These are phyloP conservation scores for Melastoma malabathricum DNA, from an alignment of 345 rosid genomes.

Conservation along the genomic window DNA sequence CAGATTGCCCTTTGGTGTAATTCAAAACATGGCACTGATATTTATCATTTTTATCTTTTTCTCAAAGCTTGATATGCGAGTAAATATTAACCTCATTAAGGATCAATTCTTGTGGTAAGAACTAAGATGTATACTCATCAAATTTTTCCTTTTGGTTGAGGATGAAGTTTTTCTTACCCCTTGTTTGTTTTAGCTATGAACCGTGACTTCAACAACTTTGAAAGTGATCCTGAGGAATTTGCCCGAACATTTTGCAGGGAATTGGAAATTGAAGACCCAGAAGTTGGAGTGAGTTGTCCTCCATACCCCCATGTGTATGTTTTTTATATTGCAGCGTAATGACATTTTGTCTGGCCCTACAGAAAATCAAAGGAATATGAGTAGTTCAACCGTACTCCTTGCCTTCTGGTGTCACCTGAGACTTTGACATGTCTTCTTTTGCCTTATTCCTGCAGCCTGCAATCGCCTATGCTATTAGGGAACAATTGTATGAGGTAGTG, in stretches of 20 bases:
- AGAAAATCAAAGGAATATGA: neutral
- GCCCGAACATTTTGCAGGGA: slow-evolving; percentile 79
- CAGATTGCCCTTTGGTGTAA: too few species aligned
- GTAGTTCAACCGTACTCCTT: neutral
- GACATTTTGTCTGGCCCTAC: neutral
- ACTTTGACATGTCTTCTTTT: neutral
- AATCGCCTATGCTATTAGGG: slow-evolving; percentile 86
- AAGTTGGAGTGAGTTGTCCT: slow-evolving; percentile 66
- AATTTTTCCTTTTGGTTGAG: neutral
- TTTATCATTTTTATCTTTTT: slow-evolving; percentile 3
- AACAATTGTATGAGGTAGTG: slow-evolving; percentile 84
- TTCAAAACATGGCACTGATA: neutral
- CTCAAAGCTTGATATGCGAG: slow-evolving; percentile 90
- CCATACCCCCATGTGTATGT: too few species aligned
- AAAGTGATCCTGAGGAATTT: slow-evolving; percentile 90
- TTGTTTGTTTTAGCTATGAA: slow-evolving; percentile 4
- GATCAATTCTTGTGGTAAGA: slow-evolving; percentile 94
- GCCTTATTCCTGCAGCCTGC: slow-evolving; percentile 57
- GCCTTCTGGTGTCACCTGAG: neutral
- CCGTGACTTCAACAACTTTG: slow-evolving; percentile 85
- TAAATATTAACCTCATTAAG: slow-evolving; percentile 75
- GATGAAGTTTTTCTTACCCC: neutral
- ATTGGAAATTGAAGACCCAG: slow-evolving; percentile 78
- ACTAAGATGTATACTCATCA: neutral
- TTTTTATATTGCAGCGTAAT: neutral